phyloP scores from a whole-genome alignment of 192 early-diverging fungal species.

The Chytriomyces hyalinus region DNA sequence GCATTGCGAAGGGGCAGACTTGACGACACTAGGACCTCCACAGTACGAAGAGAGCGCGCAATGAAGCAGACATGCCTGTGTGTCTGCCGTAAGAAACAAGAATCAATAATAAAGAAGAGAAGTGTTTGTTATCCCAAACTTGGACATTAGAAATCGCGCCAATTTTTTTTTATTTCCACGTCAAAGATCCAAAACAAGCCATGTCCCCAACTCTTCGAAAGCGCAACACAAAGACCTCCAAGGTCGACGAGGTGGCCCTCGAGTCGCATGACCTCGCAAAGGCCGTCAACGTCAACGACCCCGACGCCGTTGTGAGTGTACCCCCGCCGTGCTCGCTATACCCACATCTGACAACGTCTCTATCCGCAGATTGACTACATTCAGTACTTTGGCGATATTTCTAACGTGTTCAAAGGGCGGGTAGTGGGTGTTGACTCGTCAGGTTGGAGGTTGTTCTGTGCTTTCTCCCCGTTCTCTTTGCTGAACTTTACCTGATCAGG shows the following conservation, averaged over 20 bases:
- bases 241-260: constrained; percentile 22
- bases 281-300: constrained; percentile 25
- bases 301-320: constrained; percentile 28
- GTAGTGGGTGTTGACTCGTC: constrained; percentile 30
- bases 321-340: neutral
- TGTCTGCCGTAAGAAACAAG: neutral
- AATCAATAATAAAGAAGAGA: neutral
- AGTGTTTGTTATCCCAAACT: too few relatives aligned
- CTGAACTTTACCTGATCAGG: constrained; percentile 18
- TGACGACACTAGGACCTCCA: neutral
- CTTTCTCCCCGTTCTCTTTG: neutral
- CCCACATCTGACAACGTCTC: neutral
- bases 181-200: neutral
- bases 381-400: constrained; percentile 30
- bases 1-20: neutral
- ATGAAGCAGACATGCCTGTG: neutral
- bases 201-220: constrained; percentile 16
- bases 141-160: too few relatives aligned
- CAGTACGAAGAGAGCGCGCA: neutral
- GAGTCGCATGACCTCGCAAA: constrained; percentile 28
- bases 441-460: neutral
- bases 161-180: too few relatives aligned
- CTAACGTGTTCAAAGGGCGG: constrained; percentile 16
- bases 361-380: constrained; percentile 29
- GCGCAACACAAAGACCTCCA: neutral